Evolutionary conservation across 192 early-diverging fungal species (phyloP).

Genomic region (Phlyctochytrium planicorne): DNA sequence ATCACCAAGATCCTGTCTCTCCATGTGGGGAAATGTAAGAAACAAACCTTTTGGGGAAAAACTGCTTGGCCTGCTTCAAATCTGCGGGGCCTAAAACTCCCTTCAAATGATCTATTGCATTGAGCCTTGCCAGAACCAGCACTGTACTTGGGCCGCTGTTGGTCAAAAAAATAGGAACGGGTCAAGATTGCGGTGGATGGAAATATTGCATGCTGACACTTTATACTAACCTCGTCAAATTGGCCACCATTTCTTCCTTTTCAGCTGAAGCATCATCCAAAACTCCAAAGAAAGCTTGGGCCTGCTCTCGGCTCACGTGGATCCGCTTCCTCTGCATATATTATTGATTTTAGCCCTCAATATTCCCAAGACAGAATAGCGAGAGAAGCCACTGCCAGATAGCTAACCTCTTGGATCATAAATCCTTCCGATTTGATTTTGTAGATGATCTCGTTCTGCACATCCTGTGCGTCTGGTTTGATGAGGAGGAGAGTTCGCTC

Average conservation of each 20-base stretch:
- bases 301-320: slow-evolving; percentile 40
- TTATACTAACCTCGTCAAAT: slow-evolving; percentile 26
- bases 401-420: slow-evolving; percentile 44
- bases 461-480: slow-evolving; percentile 34
- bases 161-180: no score
- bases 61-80: slow-evolving; percentile 22
- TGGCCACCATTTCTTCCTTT: slow-evolving; percentile 30
- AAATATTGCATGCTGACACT: not conserved
- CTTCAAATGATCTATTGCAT: slow-evolving; percentile 31
- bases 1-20: no score
- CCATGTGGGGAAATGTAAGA: no score
- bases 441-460: slow-evolving; percentile 39
- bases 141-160: slow-evolving; percentile 40
- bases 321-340: slow-evolving; percentile 30
- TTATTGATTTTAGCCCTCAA: not conserved
- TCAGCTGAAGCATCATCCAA: slow-evolving; percentile 18
- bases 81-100: slow-evolving; percentile 31
- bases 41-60: slow-evolving; percentile 33
- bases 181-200: not conserved
- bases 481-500: slow-evolving; percentile 41
- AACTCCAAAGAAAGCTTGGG: slow-evolving; percentile 34
- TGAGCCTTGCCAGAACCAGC: slow-evolving; percentile 32
- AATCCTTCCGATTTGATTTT: slow-evolving; percentile 35
- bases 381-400: not conserved
- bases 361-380: no score